phyloP scores from a whole-genome alignment of 1,284 basidiomycete genomes.

The Ustilago trichophora region DNA sequence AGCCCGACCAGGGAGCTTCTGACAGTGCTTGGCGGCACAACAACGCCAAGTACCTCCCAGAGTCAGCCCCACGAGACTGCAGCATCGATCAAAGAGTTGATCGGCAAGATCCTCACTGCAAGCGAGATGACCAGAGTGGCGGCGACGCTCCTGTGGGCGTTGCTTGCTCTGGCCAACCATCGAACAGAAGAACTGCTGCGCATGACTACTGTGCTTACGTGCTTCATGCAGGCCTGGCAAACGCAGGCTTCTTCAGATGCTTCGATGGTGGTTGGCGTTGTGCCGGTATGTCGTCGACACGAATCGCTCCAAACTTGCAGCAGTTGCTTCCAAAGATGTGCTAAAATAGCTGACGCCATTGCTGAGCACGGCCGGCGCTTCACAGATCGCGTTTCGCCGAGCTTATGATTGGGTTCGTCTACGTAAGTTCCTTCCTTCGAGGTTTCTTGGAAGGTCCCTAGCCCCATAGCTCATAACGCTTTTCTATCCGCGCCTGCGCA shows the following conservation, averaged over 20 bases:
- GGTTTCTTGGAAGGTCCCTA: too few species aligned
- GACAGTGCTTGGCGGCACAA: not conserved
- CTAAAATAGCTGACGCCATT: too few species aligned
- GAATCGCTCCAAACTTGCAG: too few species aligned
- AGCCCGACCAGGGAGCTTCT: slow-evolving; percentile 21
- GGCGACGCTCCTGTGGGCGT: slow-evolving; percentile 18
- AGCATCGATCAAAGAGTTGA: not conserved
- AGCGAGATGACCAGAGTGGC: slow-evolving; percentile 16
- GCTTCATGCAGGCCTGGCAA: slow-evolving; percentile 30
- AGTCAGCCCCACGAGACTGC: not conserved
- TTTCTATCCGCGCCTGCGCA: not conserved
- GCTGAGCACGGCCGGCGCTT: too few species aligned
- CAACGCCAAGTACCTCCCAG: not conserved
- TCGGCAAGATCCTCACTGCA: slow-evolving; percentile 3
- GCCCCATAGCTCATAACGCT: too few species aligned
- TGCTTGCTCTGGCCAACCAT: slow-evolving; percentile 25
- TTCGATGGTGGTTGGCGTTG: not conserved
- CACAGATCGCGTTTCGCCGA: slow-evolving; percentile 21
- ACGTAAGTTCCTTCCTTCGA: slow-evolving; percentile 4
- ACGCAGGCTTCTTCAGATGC: not conserved
- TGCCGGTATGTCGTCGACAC: slow-evolving; percentile 12
- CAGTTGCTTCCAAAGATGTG: too few species aligned
- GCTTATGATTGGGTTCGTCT: slow-evolving; percentile 20
- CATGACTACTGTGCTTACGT: slow-evolving; percentile 10
- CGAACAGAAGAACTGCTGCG: slow-evolving; percentile 23